Conservation (phyloP, 768 basidiomycete genomes). For the Leccinum barrowsii region DNA sequence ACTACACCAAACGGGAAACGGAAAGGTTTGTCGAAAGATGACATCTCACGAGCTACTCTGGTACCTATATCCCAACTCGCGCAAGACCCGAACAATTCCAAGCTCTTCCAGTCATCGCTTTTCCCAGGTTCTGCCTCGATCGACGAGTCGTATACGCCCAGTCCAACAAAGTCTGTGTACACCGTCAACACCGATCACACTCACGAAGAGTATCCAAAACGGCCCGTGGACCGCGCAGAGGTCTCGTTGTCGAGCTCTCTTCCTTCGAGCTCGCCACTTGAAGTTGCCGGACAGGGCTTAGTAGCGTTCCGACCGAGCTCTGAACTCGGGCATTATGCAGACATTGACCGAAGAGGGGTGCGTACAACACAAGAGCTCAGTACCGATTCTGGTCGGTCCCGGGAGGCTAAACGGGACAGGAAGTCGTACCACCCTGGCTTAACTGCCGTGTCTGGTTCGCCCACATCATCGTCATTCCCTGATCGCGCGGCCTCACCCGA, state of each 20-base stretch:
- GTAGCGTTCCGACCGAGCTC: conserved; percentile 62
- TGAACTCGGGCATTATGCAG: conserved; percentile 78
- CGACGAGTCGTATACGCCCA: conserved; percentile 39
- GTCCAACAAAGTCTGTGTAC: conserved; percentile 54
- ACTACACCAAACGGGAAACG: conserved; percentile 28
- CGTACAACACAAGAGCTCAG: conserved; percentile 38
- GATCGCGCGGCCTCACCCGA: conserved; percentile 46
- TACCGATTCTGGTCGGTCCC: conserved; percentile 52
- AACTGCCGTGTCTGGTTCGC: conserved; percentile 46
- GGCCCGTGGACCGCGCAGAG: conserved; percentile 47
- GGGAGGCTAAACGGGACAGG: conserved; percentile 49
- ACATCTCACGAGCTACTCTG: conserved; percentile 50
- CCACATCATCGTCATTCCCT: conserved; percentile 34
- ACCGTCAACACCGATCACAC: conserved; percentile 35
- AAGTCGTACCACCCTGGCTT: conserved; percentile 66
- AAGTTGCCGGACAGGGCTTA: conserved; percentile 28
- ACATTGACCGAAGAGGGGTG: conserved; percentile 43
- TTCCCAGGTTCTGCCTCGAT: conserved; percentile 21
- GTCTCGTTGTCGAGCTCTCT: conserved; percentile 62
- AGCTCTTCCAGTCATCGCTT: conserved; percentile 51
- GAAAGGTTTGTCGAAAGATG: conserved; percentile 55
- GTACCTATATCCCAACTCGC: conserved; percentile 56
- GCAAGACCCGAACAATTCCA: conserved; percentile 53
- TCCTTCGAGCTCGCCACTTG: conserved; percentile 46
- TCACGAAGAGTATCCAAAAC: conserved; percentile 33